Percentiles rank a stretch among this genome's conserved stretches.
These are phyloP conservation scores for Melampsora americana DNA, from an alignment of 1,284 basidiomycete species.

Conservation along the genomic window DNA sequence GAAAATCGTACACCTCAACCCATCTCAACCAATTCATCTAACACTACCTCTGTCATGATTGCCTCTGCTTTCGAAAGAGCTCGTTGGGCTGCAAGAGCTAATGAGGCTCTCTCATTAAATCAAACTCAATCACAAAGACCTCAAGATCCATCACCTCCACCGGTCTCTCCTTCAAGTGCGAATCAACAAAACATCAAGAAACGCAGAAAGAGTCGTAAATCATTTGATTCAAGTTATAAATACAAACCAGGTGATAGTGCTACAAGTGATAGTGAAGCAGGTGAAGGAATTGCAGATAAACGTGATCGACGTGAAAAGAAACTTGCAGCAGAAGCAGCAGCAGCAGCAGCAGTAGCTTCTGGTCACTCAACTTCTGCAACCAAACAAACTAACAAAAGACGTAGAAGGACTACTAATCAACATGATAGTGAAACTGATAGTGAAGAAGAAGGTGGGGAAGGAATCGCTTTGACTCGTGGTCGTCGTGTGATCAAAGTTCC, in stretches of 20 bases:
- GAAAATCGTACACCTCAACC: neutral
- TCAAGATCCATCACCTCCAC: slow-evolving; percentile 9
- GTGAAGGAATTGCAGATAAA: slow-evolving; percentile 41
- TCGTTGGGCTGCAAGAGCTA: slow-evolving; percentile 10
- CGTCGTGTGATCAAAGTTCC: slow-evolving; percentile 13
- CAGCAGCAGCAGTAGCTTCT: too few relatives aligned
- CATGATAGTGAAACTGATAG: slow-evolving; percentile 16
- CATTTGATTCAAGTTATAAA: slow-evolving; percentile 35
- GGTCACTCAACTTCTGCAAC: neutral
- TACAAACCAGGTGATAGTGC: slow-evolving; percentile 39
- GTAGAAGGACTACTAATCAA: neutral
- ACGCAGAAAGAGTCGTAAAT: slow-evolving; percentile 26
- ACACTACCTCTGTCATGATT: slow-evolving; percentile 36
- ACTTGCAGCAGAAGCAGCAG: slow-evolving; percentile 21
- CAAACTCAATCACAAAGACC: neutral
- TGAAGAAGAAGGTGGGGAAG: slow-evolving; percentile 30
- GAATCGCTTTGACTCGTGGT: slow-evolving; percentile 24
- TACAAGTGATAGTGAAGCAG: slow-evolving; percentile 36
- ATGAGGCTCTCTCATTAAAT: neutral
- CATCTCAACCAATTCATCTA: slow-evolving; percentile 9
- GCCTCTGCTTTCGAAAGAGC: slow-evolving; percentile 41
- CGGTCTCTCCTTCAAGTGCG: neutral
- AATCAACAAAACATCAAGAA: slow-evolving; percentile 16
- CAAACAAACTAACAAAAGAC: neutral
- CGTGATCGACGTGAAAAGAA: slow-evolving; percentile 34